Base-by-base conservation (phyloP, 2,329 filamentous ascomycete genomes). In the Fonsecaea erecta region DNA sequence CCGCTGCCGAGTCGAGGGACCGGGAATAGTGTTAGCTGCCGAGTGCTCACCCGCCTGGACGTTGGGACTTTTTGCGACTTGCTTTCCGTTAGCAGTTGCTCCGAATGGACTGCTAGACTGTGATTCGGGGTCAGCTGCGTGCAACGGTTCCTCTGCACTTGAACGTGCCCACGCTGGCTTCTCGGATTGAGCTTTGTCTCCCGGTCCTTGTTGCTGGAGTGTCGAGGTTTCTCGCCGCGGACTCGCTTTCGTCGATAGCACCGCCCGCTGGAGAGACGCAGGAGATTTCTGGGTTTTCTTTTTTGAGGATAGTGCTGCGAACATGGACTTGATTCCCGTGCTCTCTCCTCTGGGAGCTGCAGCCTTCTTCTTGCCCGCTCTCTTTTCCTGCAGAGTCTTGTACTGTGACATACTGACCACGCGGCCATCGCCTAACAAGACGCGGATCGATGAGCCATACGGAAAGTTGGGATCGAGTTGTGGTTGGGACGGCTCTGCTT, bases 351-450 rank as follows among this genome's bases (percentile, higher is more conserved):
- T 24, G 12, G 18, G 11, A 4, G 43, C 43, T 11, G n/a, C n/a
- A n/a, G n/a, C n/a, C n/a, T n/a, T n/a, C n/a, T 0, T 48, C 26
- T 32, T 57, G 21, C 54, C 55, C 0, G 56, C 56, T 28, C 43
- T 26, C 56, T 59, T 59, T 8, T 51, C 37, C 48, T 35, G 43
- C 26, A 59, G 40, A 14, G 30, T 30, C 8, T 37, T 37, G 28
- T 59, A 52, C 30, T 59, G 43, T 24, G 24, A 3, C 18, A n/a
- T 30, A 24, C 28, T 32, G 28, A 59, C n/a, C 9, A 24, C 32
- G 7, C 43, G 43, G 16, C 56, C 56, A 21, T 59, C 56, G 8
- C 3, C 14, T 8, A 59, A 14, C 7, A 28, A 24, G 30, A 59
- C 52, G 2, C 30, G 40, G 40, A 59, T 52, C 1, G 56, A 40